phyloP scores from a whole-genome alignment of 2,329 filamentous ascomycete genomes.

The Clonostachys sp. region DNA sequence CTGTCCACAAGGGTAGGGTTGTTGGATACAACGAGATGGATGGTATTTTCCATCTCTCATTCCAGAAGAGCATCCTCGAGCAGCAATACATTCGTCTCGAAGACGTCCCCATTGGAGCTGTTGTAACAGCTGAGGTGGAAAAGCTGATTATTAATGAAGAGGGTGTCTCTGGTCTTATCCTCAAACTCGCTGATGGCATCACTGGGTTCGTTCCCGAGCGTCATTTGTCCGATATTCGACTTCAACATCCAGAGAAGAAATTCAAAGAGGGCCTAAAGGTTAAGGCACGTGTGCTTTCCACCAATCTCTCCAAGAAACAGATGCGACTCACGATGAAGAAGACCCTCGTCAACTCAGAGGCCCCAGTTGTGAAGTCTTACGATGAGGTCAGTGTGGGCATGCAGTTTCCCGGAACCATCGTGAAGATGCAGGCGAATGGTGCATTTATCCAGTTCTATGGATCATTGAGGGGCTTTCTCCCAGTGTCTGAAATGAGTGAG shows the following conservation, averaged over 20 bases:
- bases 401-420: slow-evolving; percentile 80
- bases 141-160: slow-evolving; percentile 74
- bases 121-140: slow-evolving; percentile 80
- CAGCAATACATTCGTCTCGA: slow-evolving; percentile 90
- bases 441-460: slow-evolving; percentile 94
- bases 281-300: slow-evolving; percentile 80
- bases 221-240: slow-evolving; percentile 81
- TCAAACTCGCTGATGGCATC: slow-evolving; percentile 82
- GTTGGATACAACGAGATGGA: slow-evolving; percentile 86
- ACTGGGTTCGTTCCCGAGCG: slow-evolving; percentile 83
- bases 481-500: slow-evolving; percentile 96
- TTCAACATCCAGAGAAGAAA: slow-evolving; percentile 94
- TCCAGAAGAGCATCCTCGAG: slow-evolving; percentile 76
- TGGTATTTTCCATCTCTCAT: slow-evolving; percentile 77
- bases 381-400: slow-evolving; percentile 68
- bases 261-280: slow-evolving; percentile 84
- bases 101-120: slow-evolving; percentile 76
- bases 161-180: slow-evolving; percentile 77
- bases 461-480: slow-evolving; percentile 76
- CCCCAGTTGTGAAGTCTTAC: slow-evolving; percentile 72
- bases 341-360: slow-evolving; percentile 84
- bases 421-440: slow-evolving; percentile 73
- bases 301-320: slow-evolving; percentile 69
- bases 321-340: slow-evolving; percentile 92
- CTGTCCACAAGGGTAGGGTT: slow-evolving; percentile 76